Evolutionary conservation across 176 grass and related monocot genomes (phyloP).

Genomic region (Pontederia crassipes): DNA sequence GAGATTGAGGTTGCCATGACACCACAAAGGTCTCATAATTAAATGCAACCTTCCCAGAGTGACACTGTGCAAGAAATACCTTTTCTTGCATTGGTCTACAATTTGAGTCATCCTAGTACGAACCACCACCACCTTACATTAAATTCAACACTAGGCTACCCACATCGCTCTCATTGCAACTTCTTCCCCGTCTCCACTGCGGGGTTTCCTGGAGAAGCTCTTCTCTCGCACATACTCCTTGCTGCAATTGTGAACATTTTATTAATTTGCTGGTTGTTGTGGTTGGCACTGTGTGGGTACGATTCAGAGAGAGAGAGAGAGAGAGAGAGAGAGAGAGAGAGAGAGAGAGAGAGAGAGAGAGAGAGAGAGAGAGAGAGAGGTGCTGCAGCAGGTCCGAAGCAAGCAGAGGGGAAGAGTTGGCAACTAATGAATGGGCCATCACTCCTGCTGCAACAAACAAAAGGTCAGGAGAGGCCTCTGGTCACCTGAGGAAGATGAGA

Average conservation of each 20-base stretch:
- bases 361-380: constrained; percentile 15
- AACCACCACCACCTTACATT: constrained; percentile 22
- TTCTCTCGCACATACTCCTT: not conserved
- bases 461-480: too few species aligned
- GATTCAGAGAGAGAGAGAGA: not conserved
- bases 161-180: constrained; percentile 2
- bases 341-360: too few species aligned
- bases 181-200: not conserved
- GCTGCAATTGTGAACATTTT: not conserved
- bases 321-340: too few species aligned
- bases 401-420: constrained; percentile 9
- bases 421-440: constrained; percentile 57
- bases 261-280: not conserved
- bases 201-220: not conserved
- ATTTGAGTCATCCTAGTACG: constrained; percentile 18
- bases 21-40: too few species aligned
- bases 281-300: not conserved
- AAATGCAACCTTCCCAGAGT: too few species aligned
- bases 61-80: too few species aligned
- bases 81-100: not conserved
- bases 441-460: constrained; percentile 98
- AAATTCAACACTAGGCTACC: constrained; percentile 21
- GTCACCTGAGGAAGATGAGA: too few species aligned
- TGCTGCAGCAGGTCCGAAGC: not conserved
- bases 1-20: too few species aligned